Percentiles rank a stretch among this genome's conserved stretches.
Conservation (phyloP, 352 stramenopile species). For the Phytopythium ostracodes region DNA sequence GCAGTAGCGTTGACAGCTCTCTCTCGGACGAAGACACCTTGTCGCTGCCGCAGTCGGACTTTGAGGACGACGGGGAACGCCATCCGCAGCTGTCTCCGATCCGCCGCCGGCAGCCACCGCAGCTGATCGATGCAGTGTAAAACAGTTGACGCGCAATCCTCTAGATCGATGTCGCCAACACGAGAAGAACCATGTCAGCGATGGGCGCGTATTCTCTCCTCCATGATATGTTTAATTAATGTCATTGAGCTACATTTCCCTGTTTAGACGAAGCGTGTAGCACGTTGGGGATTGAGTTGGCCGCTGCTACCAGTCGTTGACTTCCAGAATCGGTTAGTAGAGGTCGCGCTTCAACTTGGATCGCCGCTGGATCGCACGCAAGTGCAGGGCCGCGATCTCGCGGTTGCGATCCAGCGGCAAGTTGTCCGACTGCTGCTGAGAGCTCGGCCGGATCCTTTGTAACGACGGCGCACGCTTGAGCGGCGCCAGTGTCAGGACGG, state of each 20-base stretch:
- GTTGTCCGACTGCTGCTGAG: slow-evolving; percentile 1
- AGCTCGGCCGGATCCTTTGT: slow-evolving; percentile 12
- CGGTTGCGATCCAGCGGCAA: slow-evolving; percentile 48
- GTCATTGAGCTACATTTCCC: neutral
- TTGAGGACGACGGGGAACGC: slow-evolving; percentile 11
- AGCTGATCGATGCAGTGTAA: slow-evolving; percentile 28
- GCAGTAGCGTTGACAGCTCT: slow-evolving; percentile 39
- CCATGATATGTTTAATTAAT: neutral
- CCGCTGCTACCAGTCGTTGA: slow-evolving; percentile 24
- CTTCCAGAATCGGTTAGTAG: slow-evolving; percentile 25
- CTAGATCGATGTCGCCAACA: too few species aligned
- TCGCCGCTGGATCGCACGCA: slow-evolving; percentile 50
- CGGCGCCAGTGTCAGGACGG: slow-evolving; percentile 9
- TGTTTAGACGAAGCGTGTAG: too few species aligned
- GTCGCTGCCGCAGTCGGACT: slow-evolving; percentile 5
- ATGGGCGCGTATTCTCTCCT: neutral
- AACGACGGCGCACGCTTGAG: slow-evolving; percentile 13
- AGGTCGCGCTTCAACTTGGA: slow-evolving; percentile 31
- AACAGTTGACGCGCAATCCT: neutral
- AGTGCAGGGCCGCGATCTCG: slow-evolving; percentile 56
- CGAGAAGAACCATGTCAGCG: neutral
- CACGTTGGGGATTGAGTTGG: neutral
- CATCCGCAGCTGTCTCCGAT: slow-evolving; percentile 30
- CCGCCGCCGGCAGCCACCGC: slow-evolving; percentile 23
- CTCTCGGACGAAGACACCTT: slow-evolving; percentile 8